These are phyloP conservation scores for Linum lewisii DNA, from an alignment of 345 rosid genomes.

Conservation along the genomic window DNA sequence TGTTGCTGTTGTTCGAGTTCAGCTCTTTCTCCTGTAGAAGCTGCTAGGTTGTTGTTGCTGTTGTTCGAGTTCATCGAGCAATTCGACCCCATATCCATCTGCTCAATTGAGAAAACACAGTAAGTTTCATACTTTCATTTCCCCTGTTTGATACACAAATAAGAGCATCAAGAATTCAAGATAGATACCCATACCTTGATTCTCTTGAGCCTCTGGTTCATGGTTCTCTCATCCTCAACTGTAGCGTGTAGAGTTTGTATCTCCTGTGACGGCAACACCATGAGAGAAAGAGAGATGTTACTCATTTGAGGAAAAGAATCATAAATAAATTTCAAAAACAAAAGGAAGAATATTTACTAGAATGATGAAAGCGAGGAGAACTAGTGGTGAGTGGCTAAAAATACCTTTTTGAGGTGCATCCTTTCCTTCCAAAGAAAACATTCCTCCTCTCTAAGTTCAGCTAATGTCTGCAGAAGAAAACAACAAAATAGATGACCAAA, in stretches of 20 bases:
- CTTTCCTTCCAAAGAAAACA: conserved; percentile 48
- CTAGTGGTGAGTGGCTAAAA: no score
- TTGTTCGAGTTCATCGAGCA: conserved; percentile 9
- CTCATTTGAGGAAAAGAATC: neutral
- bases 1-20: conserved; percentile 12
- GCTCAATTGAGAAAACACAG: conserved; percentile 9
- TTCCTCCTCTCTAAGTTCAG: conserved; percentile 68
- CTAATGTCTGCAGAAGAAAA: conserved; percentile 42
- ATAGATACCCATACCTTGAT: conserved; percentile 41
- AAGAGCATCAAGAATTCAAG: neutral
- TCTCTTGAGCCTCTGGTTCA: conserved; percentile 60
- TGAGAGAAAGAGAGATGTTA: neutral
- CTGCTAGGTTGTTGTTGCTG: no score
- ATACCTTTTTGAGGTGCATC: conserved; percentile 41
- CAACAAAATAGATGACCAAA: neutral
- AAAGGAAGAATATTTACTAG: neutral
- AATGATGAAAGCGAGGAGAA: no score
- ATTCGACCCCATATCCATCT: conserved; percentile 43
- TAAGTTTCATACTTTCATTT: neutral
- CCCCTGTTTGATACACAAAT: neutral
- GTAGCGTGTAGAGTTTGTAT: conserved; percentile 42
- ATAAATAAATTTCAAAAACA: conserved; percentile 2
- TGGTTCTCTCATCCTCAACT: conserved; percentile 32
- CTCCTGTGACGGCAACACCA: conserved; percentile 44
- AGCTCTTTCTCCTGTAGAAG: conserved; percentile 8